phyloP scores from a whole-genome alignment of 1,284 basidiomycete species.

The Fomitopsis betulina region DNA sequence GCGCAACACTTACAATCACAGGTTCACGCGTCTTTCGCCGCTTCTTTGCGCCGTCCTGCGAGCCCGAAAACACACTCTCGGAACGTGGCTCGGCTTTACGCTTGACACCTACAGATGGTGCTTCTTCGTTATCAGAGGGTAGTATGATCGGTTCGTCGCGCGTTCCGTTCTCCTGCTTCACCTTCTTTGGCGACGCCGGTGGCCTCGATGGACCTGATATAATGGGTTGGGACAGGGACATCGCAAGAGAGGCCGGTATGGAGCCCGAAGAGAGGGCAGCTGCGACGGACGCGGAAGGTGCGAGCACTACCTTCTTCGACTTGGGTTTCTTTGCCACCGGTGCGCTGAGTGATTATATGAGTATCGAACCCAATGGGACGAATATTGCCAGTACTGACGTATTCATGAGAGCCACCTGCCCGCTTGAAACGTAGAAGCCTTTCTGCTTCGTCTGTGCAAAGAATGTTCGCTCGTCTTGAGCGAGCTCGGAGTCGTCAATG shows the following conservation, averaged over 20 bases:
- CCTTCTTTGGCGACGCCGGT: slow-evolving; percentile 9
- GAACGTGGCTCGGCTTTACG: slow-evolving; percentile 23
- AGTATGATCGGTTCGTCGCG: slow-evolving; percentile 54
- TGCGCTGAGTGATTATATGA: slow-evolving; percentile 20
- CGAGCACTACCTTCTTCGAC: slow-evolving; percentile 46
- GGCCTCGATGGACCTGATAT: slow-evolving; percentile 16
- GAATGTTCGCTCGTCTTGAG: slow-evolving; percentile 85
- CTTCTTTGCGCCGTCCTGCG: slow-evolving; percentile 43
- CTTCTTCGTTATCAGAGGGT: slow-evolving; percentile 34
- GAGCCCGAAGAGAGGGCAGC: slow-evolving; percentile 27
- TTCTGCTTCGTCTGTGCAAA: slow-evolving; percentile 93
- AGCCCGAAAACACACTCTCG: not conserved
- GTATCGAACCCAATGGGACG: not conserved
- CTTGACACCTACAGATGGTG: slow-evolving; percentile 11
- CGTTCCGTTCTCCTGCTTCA: slow-evolving; percentile 35
- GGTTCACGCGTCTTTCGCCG: slow-evolving; percentile 60
- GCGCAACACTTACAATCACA: slow-evolving; percentile 31
- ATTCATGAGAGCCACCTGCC: slow-evolving; percentile 81
- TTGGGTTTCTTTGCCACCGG: slow-evolving; percentile 56
- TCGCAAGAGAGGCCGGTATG: slow-evolving; percentile 19
- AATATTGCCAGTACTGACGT: slow-evolving; percentile 37
- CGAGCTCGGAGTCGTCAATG: slow-evolving; percentile 95
- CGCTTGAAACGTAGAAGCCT: slow-evolving; percentile 90
- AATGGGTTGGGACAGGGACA: slow-evolving; percentile 14
- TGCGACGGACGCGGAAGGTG: slow-evolving; percentile 26